These are phyloP conservation scores for Aspergillus sp. DNA, from an alignment of 2,329 filamentous ascomycete genomes.

Conservation along the genomic window DNA sequence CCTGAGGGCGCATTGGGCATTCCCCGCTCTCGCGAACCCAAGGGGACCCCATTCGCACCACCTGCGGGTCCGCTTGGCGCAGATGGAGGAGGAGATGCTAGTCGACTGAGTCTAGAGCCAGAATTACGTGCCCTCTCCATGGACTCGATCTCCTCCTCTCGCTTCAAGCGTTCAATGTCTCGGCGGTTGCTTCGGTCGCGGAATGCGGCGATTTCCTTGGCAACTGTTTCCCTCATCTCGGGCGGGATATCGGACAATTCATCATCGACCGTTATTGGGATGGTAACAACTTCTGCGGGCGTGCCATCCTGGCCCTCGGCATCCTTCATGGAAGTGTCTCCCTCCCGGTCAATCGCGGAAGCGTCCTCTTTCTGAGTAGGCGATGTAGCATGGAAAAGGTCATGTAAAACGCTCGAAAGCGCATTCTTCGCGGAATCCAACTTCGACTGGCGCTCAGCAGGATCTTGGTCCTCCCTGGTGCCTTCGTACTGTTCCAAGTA, in stretches of 20 bases:
- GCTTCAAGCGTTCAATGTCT: slow-evolving; percentile 80
- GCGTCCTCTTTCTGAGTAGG: slow-evolving; percentile 46
- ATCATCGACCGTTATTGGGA: slow-evolving; percentile 83
- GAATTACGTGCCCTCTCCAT: slow-evolving; percentile 75
- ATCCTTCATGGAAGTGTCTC: slow-evolving; percentile 70
- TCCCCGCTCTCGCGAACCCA: slow-evolving; percentile 68
- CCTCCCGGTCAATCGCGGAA: slow-evolving; percentile 59
- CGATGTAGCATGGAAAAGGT: slow-evolving; percentile 68
- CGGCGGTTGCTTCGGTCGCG: slow-evolving; percentile 85
- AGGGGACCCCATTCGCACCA: slow-evolving; percentile 71
- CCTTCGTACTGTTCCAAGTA: slow-evolving; percentile 83
- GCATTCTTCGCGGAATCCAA: slow-evolving; percentile 68
- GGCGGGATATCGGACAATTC: slow-evolving; percentile 93
- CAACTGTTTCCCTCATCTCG: slow-evolving; percentile 93
- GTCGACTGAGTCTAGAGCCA: slow-evolving; percentile 60
- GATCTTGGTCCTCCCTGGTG: slow-evolving; percentile 62
- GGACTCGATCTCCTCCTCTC: slow-evolving; percentile 91
- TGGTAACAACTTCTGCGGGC: slow-evolving; percentile 82
- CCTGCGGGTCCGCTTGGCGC: slow-evolving; percentile 62
- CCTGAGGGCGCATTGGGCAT: slow-evolving; percentile 74
- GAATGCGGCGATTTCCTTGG: slow-evolving; percentile 91
- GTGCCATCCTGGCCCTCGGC: slow-evolving; percentile 56
- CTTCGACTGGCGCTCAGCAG: slow-evolving; percentile 63
- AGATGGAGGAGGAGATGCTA: slow-evolving; percentile 68
- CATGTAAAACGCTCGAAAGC: slow-evolving; percentile 66